Conservation (phyloP, 2,329 filamentous ascomycete species). For the Verticillium tricorpus region DNA sequence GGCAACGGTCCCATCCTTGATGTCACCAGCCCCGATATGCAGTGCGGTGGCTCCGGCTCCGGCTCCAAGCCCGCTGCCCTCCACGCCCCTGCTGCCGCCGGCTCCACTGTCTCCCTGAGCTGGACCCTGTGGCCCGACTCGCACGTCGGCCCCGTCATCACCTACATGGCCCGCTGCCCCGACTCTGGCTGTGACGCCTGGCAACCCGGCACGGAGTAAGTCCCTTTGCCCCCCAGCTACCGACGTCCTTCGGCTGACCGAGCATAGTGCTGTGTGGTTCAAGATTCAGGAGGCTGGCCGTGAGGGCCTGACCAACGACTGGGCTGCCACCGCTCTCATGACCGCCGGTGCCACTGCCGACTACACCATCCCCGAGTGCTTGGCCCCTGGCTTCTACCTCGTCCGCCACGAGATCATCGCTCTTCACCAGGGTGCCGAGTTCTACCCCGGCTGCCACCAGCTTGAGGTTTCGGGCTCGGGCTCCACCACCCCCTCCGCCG, state of each 20-base stretch:
- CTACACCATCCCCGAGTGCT: slow-evolving; percentile 45
- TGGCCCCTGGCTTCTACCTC: slow-evolving; percentile 45
- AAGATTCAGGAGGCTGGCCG: slow-evolving; percentile 47
- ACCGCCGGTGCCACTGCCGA: slow-evolving; percentile 31
- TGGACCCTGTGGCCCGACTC: slow-evolving; percentile 51
- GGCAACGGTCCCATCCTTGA: slow-evolving; percentile 56
- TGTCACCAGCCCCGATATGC: slow-evolving; percentile 46
- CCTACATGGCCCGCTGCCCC: slow-evolving; percentile 57
- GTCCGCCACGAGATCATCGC: slow-evolving; percentile 50
- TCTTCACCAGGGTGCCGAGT: slow-evolving; percentile 46
- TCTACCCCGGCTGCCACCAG: slow-evolving; percentile 51
- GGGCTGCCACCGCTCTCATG: slow-evolving; percentile 44
- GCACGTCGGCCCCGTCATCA: slow-evolving; percentile 50
- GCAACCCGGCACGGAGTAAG: slow-evolving; percentile 37
- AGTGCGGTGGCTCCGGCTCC: slow-evolving; percentile 47
- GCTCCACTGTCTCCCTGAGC: slow-evolving; percentile 45
- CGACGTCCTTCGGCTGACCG: slow-evolving; percentile 13
- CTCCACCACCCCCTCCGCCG: slow-evolving; percentile 25
- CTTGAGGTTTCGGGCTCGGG: slow-evolving; percentile 43
- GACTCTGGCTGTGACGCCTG: slow-evolving; percentile 45
- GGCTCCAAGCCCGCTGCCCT: slow-evolving; percentile 49
- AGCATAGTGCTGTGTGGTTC: slow-evolving; percentile 44
- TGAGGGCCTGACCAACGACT: slow-evolving; percentile 41
- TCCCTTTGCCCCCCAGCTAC: neutral
- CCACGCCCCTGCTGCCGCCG: slow-evolving; percentile 48